Conservation (phyloP, 2,329 filamentous ascomycete species). For the Magnaporthiopsis incrustans region DNA sequence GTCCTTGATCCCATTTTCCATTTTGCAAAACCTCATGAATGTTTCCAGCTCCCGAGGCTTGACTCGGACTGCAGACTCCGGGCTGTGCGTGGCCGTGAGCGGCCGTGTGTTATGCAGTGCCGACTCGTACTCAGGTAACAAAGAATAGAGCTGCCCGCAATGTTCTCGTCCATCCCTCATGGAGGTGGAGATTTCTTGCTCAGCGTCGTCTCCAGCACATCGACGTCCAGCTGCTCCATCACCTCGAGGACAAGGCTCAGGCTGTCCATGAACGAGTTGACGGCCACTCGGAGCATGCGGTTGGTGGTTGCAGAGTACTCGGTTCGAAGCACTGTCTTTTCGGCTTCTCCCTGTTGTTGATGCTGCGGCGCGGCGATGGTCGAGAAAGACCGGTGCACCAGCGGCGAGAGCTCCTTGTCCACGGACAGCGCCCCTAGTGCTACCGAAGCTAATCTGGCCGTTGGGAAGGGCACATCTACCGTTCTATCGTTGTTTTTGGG, state of each 20-base stretch:
- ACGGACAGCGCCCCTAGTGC: slow-evolving; percentile 72
- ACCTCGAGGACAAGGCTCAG: slow-evolving; percentile 76
- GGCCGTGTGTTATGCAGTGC: not conserved
- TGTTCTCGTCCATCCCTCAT: not conserved
- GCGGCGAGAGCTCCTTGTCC: slow-evolving; percentile 79
- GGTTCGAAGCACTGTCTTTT: slow-evolving; percentile 52
- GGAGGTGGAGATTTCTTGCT: not conserved
- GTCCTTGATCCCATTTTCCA: not conserved
- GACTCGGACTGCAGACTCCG: not conserved
- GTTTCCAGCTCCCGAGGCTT: not conserved
- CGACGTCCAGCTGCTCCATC: slow-evolving; percentile 83
- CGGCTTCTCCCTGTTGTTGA: slow-evolving; percentile 11
- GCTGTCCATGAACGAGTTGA: slow-evolving; percentile 94
- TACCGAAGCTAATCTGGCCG: slow-evolving; percentile 64
- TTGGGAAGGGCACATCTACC: slow-evolving; percentile 75
- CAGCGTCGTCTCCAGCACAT: slow-evolving; percentile 51
- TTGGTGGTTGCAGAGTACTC: slow-evolving; percentile 86
- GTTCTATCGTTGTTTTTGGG: slow-evolving; percentile 39
- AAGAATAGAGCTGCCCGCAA: not conserved
- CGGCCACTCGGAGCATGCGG: slow-evolving; percentile 90
- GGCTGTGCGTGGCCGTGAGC: not conserved
- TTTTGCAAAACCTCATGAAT: not conserved
- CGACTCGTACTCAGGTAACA: not conserved
- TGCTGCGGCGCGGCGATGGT: slow-evolving; percentile 32
- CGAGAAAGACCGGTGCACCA: slow-evolving; percentile 66